These are phyloP conservation scores for Pseudozyma pruni DNA, from an alignment of 1,284 basidiomycete species.

Conservation along the genomic window DNA sequence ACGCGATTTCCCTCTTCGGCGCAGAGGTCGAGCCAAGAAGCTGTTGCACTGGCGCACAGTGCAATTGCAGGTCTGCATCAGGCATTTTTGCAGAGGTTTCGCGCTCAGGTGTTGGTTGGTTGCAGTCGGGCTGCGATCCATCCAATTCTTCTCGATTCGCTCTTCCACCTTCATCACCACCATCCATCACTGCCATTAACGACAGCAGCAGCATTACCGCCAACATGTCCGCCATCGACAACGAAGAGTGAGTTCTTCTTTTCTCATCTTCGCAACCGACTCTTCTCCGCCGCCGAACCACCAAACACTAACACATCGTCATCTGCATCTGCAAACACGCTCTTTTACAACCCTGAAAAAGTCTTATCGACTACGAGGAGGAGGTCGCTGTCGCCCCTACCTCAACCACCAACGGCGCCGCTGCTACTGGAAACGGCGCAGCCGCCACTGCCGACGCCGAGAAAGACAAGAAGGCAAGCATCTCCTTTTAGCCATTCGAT, in stretches of 20 bases:
- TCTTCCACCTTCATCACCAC: constrained; percentile 1
- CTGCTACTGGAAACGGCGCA: constrained; percentile 50
- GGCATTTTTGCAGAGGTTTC: too few species aligned
- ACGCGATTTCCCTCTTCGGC: too few species aligned
- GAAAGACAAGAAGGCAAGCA: constrained; percentile 66
- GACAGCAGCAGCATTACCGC: constrained; percentile 1
- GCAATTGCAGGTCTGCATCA: too few species aligned
- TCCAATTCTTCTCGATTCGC: constrained; percentile 10
- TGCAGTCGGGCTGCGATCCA: too few species aligned
- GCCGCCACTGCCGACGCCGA: constrained; percentile 55
- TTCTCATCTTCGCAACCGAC: background rate
- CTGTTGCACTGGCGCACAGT: too few species aligned
- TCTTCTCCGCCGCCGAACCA: too few species aligned
- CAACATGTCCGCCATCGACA: constrained; percentile 63
- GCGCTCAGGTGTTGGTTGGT: too few species aligned
- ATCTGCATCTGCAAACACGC: background rate
- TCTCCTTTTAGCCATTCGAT: constrained; percentile 16
- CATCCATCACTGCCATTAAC: background rate
- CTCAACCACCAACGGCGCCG: constrained; percentile 54
- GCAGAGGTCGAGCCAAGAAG: too few species aligned
- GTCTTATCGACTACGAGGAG: constrained; percentile 69
- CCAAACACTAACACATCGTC: constrained; percentile 12
- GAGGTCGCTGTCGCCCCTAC: constrained; percentile 63
- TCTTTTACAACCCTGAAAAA: constrained; percentile 14
- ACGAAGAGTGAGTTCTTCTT: constrained; percentile 65